These are phyloP conservation scores for Globisporangium alternatum DNA, from an alignment of 352 stramenopile species.

Conservation along the genomic window DNA sequence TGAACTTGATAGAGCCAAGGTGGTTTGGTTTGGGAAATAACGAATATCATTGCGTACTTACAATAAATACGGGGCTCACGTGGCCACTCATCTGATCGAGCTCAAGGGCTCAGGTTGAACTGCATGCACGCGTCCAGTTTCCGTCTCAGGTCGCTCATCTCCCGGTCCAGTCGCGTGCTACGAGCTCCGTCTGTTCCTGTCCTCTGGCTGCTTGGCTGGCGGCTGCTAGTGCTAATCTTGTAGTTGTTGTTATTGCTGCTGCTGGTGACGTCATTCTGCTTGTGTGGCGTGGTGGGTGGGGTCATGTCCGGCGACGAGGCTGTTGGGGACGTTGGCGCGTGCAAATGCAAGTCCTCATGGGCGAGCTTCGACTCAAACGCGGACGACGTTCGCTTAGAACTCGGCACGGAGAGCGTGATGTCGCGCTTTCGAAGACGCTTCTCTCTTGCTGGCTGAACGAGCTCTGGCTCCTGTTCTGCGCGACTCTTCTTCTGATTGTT, in stretches of 20 bases:
- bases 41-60: constrained; percentile 7
- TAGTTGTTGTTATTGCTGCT: constrained; percentile 14
- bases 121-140: constrained; percentile 65
- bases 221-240: constrained; percentile 27
- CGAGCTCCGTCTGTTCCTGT: constrained; percentile 6
- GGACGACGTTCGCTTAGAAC: constrained; percentile 15
- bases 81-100: background rate
- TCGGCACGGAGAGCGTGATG: constrained; percentile 25
- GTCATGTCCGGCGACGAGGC: constrained; percentile 53
- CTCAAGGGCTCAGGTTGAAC: constrained; percentile 7
- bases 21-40: constrained; percentile 1
- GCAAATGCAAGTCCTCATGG: constrained; percentile 18
- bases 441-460: constrained; percentile 11
- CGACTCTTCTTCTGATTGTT: background rate
- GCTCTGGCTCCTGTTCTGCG: background rate
- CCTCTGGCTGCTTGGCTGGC: constrained; percentile 4
- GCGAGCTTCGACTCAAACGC: constrained; percentile 1
- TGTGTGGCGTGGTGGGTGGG: constrained; percentile 29
- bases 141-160: constrained; percentile 46
- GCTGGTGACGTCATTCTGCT: constrained; percentile 7
- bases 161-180: constrained; percentile 44
- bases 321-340: constrained; percentile 49
- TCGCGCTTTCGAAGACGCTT: constrained; percentile 31
- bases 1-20: background rate
- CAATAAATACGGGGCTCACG: constrained; percentile 4